Percentiles rank a stretch among this genome's conserved stretches.
Conservation (phyloP, 2,329 filamentous ascomycete genomes). For the Parastagonospora nodorum region DNA sequence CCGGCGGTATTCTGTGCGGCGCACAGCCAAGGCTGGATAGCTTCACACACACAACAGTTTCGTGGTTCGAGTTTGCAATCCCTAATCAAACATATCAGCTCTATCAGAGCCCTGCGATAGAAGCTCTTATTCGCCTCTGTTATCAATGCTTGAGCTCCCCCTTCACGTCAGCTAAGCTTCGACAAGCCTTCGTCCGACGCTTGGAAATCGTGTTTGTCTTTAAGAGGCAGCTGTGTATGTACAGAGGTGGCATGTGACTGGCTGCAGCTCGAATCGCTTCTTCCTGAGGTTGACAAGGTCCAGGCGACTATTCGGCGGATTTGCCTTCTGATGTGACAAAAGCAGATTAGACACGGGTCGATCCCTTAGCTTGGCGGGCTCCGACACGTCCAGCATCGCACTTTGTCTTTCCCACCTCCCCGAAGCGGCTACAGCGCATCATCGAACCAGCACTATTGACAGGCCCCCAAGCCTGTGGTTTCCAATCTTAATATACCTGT, state of each 20-base stretch:
- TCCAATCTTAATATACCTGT: no score
- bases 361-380: conserved; percentile 2
- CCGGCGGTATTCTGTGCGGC: not conserved
- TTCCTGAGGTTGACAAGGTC: not conserved
- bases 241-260: not conserved
- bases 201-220: not conserved
- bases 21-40: conserved; percentile 1
- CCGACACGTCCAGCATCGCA: not conserved
- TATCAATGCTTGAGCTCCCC: not conserved
- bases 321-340: not conserved
- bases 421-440: conserved; percentile 13
- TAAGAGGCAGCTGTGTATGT: not conserved
- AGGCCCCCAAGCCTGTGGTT: not conserved
- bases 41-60: not conserved
- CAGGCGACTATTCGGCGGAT: not conserved
- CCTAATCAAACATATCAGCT: not conserved
- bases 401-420: conserved; percentile 23
- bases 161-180: not conserved
- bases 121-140: not conserved
- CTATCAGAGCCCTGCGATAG: not conserved
- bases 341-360: conserved; percentile 1
- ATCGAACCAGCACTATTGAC: not conserved
- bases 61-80: not conserved
- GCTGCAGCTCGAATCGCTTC: not conserved
- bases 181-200: not conserved